A percentile compares a stretch with the other conserved stretches of the same genome.
Conservation (phyloP, 495 filamentous ascomycete species). For the Pseudotulostoma volvatum region DNA sequence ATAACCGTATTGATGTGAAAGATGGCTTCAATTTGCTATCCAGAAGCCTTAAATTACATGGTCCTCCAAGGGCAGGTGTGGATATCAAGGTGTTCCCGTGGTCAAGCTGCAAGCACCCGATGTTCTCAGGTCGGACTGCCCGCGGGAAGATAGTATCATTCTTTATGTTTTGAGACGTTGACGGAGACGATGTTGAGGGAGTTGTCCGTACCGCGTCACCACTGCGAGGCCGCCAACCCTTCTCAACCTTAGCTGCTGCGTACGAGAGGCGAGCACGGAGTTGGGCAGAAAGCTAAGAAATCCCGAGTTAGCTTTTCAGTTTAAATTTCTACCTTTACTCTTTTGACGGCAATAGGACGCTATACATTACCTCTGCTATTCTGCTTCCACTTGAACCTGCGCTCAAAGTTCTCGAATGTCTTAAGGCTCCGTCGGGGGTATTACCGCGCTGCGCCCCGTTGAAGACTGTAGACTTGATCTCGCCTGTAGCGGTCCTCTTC, state of each 20-base stretch:
- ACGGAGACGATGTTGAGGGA: constrained; percentile 39
- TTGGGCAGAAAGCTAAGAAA: constrained; percentile 50
- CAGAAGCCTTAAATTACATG: constrained; percentile 3
- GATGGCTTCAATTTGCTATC: constrained; percentile 4
- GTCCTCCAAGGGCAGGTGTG: constrained; percentile 4
- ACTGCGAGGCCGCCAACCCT: constrained; percentile 55
- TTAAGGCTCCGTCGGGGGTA: not conserved
- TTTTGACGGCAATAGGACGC: constrained; percentile 1
- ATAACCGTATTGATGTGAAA: constrained; percentile 3
- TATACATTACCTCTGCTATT: constrained; percentile 45
- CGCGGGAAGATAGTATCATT: not conserved
- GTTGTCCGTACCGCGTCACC: constrained; percentile 27
- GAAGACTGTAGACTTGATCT: constrained; percentile 35
- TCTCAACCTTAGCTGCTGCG: constrained; percentile 77
- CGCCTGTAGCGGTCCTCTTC: constrained; percentile 51
- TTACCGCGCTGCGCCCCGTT: constrained; percentile 12
- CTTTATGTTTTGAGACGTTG: constrained; percentile 4
- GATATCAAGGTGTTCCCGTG: not conserved
- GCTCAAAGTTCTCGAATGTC: constrained; percentile 55
- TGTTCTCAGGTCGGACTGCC: not conserved
- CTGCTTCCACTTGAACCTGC: constrained; percentile 41
- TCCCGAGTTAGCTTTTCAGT: constrained; percentile 6
- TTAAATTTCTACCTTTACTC: too few relatives aligned
- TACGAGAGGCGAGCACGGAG: constrained; percentile 70
- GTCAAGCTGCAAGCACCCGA: not conserved